Evolutionary conservation across 2,329 filamentous ascomycete species (phyloP).

Genomic region (Lomentospora prolificans): DNA sequence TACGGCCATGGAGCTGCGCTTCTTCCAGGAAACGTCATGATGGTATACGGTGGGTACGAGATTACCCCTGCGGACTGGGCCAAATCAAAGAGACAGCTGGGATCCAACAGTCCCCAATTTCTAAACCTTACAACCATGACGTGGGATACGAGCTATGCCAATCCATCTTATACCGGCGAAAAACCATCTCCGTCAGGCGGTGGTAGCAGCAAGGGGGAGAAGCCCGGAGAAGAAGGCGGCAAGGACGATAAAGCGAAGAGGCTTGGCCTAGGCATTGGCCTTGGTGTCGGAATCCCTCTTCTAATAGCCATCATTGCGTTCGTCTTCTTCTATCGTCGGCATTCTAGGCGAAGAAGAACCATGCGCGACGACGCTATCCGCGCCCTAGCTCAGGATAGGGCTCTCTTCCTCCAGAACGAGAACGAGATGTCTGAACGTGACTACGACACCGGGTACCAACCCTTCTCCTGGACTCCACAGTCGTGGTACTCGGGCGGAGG

Average conservation of each 20-base stretch:
- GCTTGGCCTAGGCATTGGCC: constrained; percentile 52
- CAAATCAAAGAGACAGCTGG: constrained; percentile 23
- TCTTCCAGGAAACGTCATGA: constrained; percentile 58
- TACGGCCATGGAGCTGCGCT: constrained; percentile 56
- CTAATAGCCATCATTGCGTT: constrained; percentile 35
- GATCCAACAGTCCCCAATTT: constrained; percentile 28
- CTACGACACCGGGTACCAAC: constrained; percentile 20
- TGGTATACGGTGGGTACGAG: constrained; percentile 54
- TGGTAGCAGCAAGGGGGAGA: constrained; percentile 8
- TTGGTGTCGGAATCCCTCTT: constrained; percentile 52
- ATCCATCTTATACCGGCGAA: constrained; percentile 7
- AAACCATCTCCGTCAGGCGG: constrained; percentile 9
- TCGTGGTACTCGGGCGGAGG: constrained; percentile 36
- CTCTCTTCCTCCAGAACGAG: constrained; percentile 29
- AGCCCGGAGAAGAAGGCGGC: constrained; percentile 15
- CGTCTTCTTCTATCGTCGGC: constrained; percentile 41
- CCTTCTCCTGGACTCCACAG: constrained; percentile 20
- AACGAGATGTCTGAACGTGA: constrained; percentile 38
- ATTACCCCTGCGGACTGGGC: constrained; percentile 26
- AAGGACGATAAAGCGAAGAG: constrained; percentile 16
- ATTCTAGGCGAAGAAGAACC: constrained; percentile 21
- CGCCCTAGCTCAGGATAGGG: constrained; percentile 38
- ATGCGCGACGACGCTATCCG: constrained; percentile 36
- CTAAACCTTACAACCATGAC: constrained; percentile 48
- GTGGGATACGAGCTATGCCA: constrained; percentile 40